Conservation (phyloP, 305 asterid species). For the Coffea humblotiana region DNA sequence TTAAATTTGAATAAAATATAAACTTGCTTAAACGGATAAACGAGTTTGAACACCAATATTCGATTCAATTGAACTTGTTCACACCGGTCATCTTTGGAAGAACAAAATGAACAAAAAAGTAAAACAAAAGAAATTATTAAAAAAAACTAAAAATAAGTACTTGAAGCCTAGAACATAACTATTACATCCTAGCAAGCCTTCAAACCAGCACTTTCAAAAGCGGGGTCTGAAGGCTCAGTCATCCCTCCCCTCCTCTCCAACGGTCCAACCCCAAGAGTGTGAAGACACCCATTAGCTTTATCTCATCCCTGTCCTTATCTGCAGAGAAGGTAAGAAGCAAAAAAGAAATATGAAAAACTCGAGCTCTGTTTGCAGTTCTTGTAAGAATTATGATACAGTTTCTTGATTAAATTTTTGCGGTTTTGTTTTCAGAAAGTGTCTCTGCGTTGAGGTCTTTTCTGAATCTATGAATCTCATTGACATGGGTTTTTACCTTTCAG, state of each 20-base stretch:
- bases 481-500: background rate
- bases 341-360: background rate
- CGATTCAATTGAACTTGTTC: no score
- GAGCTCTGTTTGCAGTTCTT: background rate
- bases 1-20: no score
- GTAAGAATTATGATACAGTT: background rate
- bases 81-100: no score
- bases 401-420: background rate
- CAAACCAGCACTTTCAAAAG: background rate
- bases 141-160: no score
- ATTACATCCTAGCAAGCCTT: background rate
- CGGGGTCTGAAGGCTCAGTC: background rate
- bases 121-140: no score
- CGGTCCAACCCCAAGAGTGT: no score
- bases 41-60: no score
- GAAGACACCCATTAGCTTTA: background rate
- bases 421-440: background rate
- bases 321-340: background rate
- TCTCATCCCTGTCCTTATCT: background rate
- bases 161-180: no score
- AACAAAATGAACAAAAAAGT: no score
- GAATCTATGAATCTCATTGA: no score
- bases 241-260: background rate
- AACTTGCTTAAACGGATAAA: no score
- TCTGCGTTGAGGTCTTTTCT: no score